Evolutionary conservation across 768 basidiomycete genomes (phyloP).

Genomic region (Lepiota venenata): DNA sequence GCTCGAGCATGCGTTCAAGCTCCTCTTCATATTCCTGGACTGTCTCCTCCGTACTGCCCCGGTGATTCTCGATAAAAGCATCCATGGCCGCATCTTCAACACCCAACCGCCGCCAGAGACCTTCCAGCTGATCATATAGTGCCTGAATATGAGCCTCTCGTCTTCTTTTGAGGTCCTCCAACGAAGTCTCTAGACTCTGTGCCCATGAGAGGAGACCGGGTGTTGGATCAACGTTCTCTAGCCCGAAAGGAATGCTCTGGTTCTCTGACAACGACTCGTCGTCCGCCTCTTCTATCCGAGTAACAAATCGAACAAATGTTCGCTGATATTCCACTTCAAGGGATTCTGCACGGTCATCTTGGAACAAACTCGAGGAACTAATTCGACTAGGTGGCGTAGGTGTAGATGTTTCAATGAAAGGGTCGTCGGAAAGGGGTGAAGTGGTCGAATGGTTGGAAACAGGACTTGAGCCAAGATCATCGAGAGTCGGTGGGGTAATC

Average conservation of each 20-base stretch:
- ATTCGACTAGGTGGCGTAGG: slow-evolving; percentile 47
- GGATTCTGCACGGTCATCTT: slow-evolving; percentile 23
- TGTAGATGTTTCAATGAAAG: slow-evolving; percentile 37
- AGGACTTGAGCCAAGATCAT: slow-evolving; percentile 36
- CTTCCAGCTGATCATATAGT: slow-evolving; percentile 92
- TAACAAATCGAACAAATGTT: slow-evolving; percentile 61
- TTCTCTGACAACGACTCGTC: slow-evolving; percentile 40
- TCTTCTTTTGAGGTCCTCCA: slow-evolving; percentile 70
- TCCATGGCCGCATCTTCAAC: slow-evolving; percentile 81
- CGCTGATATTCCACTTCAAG: slow-evolving; percentile 50
- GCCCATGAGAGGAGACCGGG: slow-evolving; percentile 75
- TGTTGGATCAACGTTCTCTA: slow-evolving; percentile 80
- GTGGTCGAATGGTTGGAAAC: slow-evolving; percentile 17
- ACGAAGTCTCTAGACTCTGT: slow-evolving; percentile 45
- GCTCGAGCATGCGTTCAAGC: slow-evolving; percentile 82
- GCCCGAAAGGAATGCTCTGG: slow-evolving; percentile 41
- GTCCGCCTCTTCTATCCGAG: slow-evolving; percentile 55
- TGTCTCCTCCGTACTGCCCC: slow-evolving; percentile 77
- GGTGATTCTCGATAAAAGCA: slow-evolving; percentile 83
- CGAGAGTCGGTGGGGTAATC: slow-evolving; percentile 55
- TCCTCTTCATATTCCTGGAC: slow-evolving; percentile 87
- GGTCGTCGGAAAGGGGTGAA: slow-evolving; percentile 39
- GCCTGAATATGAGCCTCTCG: slow-evolving; percentile 86
- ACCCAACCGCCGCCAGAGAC: slow-evolving; percentile 85
- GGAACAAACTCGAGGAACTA: slow-evolving; percentile 34